Percentiles rank a stretch among this genome's conserved stretches.
Evolutionary conservation across 306 rosid species (phyloP).

Genomic region (Begonia fuchsioides): DNA sequence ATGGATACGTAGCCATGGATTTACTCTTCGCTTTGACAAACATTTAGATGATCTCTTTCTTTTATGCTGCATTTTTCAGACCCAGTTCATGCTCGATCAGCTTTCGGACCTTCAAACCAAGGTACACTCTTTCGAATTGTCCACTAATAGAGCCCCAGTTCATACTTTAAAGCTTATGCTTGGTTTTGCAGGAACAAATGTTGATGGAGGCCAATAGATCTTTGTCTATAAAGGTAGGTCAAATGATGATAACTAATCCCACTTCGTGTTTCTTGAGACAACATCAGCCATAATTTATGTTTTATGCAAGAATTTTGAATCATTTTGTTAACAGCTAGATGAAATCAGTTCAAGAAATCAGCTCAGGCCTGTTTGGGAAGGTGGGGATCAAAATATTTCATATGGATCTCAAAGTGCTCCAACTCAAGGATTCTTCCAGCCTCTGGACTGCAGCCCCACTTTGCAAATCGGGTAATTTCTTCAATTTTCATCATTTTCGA

Average conservation of each 20-base stretch:
- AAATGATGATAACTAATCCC: too few species aligned
- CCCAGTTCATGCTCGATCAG: conserved; percentile 94
- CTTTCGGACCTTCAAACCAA: conserved; percentile 77
- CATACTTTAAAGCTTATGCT: neutral
- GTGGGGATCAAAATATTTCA: conserved; percentile 52
- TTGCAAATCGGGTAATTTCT: conserved; percentile 36
- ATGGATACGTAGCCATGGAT: neutral
- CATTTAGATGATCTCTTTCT: neutral
- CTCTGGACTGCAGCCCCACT: conserved; percentile 60
- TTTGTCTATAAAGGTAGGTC: conserved; percentile 28
- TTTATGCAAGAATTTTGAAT: too few species aligned
- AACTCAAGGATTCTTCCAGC: conserved; percentile 37
- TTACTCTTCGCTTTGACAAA: neutral
- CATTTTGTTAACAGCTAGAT: conserved; percentile 42
- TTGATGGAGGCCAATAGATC: conserved; percentile 68
- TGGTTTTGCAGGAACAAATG: conserved; percentile 52
- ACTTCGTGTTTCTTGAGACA: too few species aligned
- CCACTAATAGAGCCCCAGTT: too few species aligned
- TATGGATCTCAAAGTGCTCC: conserved; percentile 45
- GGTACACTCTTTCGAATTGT: conserved; percentile 23
- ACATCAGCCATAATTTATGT: too few species aligned
- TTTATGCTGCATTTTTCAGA: conserved; percentile 23
- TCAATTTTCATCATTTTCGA: neutral
- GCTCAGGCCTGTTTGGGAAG: conserved; percentile 61
- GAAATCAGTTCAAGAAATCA: conserved; percentile 61